Evolutionary conservation across 805 yeast species (phyloP), one percentile per base, ranked within the genome.

Genomic region (Kazachstania martiniae): DNA sequence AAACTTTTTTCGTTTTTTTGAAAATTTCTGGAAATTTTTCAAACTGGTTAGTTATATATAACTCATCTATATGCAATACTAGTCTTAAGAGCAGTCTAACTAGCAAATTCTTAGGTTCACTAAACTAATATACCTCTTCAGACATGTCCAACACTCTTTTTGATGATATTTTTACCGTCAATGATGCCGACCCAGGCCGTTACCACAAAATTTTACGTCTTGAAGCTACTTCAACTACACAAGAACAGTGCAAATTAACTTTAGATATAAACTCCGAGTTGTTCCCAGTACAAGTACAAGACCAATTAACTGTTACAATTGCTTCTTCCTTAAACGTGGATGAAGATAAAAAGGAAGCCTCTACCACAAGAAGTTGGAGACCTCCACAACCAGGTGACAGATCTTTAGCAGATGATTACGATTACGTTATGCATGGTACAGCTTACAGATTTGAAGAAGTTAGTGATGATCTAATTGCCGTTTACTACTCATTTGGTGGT

Each of bases 401-500:
- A 51, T 72, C 93, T 5, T 68, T 89, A 49, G 95, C 95, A 44
- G 96, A 89, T 56, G 97, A 91, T 53, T 89, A 86, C 63, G 97
- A 89, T 58, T 91, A 91, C 50, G 97, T 91, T 43, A 89, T 91
- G 97, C 77, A 87, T 56, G 98, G 98, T 34, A 86, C 95, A 5
- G 94, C 91, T 28, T 91, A 91, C 67, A 87, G 89, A 58, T 91
- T 91, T 53, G 95, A 89, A 57, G 98, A 91, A 62, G 73, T 78
- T 40, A 49, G 47, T 26, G 56, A 61, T 37, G 83, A 77, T 50
- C 65, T 65, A 43, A 80, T 85, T 60, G 77, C 93, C 14, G 95
- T 89, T 16, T 91, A 85, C 55, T 83, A 85, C 36, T 89, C 97
- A 3, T 91, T 87, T 57, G 98, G 98, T 35, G 98, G 98, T 4